Percentiles rank a stretch among this genome's conserved stretches.
phyloP scores from a whole-genome alignment of 805 yeast species.

The Saccharomycodes ludwigii region DNA sequence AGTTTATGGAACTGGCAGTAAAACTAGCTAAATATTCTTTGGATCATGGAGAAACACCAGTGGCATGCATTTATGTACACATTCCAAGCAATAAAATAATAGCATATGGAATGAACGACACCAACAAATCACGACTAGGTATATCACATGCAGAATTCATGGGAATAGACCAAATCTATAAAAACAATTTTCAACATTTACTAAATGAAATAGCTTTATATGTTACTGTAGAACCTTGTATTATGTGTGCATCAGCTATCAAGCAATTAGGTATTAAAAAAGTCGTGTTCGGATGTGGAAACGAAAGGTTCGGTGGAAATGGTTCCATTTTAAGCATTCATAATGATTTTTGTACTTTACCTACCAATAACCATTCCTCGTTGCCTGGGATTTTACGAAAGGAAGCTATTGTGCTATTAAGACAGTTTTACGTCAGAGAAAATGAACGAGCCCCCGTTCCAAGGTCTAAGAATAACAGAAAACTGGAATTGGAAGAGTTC shows the following conservation, averaged over 20 bases:
- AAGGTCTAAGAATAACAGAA: constrained; percentile 57
- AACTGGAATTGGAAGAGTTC: constrained; percentile 40
- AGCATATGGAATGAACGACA: constrained; percentile 73
- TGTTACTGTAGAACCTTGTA: constrained; percentile 96
- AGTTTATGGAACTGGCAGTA: constrained; percentile 40
- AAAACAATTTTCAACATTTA: too few relatives aligned
- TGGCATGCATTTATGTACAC: constrained; percentile 64
- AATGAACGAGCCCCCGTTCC: constrained; percentile 80
- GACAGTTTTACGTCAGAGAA: constrained; percentile 77
- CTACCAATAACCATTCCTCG: constrained; percentile 9
- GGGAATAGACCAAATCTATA: constrained; percentile 58
- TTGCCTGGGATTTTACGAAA: constrained; percentile 70
- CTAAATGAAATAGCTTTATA: constrained; percentile 62
- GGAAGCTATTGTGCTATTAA: constrained; percentile 70
- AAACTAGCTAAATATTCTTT: constrained; percentile 54
- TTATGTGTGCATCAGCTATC: constrained; percentile 92
- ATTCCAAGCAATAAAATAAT: constrained; percentile 33
- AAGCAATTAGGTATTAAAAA: constrained; percentile 62
- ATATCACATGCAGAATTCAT: constrained; percentile 88
- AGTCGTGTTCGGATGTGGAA: constrained; percentile 86
- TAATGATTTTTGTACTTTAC: constrained; percentile 25
- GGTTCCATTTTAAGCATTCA: constrained; percentile 69
- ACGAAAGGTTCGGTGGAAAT: constrained; percentile 93
- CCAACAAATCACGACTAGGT: constrained; percentile 76
- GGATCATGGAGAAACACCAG: constrained; percentile 65